Base-by-base conservation (phyloP, 2,329 filamentous ascomycete species). In the Exophiala aquamarina region DNA sequence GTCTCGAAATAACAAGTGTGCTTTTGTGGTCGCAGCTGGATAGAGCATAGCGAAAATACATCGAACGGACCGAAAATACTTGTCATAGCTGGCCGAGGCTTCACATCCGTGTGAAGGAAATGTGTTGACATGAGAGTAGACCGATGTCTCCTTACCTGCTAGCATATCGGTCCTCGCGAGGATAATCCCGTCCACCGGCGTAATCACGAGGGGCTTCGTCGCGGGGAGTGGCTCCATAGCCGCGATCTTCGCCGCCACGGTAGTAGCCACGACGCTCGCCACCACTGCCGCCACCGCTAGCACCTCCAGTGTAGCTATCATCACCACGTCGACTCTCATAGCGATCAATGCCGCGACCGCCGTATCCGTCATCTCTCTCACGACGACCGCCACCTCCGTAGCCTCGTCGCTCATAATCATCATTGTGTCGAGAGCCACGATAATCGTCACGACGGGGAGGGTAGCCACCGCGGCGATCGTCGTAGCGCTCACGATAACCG, bases 381-480 rank as follows among this genome's bases (percentile, higher is more conserved):
- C 66, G 63, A 41, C 66, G 69, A 49, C 71, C 69, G 47, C 69
- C 64, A 53, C 70, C 74, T 37, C 69, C 66, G 41, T 66, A 64
- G 49, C 70, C 70, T 50, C 71, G 58, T 51, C 67, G 66, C 36
- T 69, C 63, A 67, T 80, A 60, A 53, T 72, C 67, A 44, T 72
- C 73, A 50, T 70, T 47, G 28, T 50, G 49, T 20, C 61, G 61
- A 49, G 61, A 64, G 47, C 72, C 66, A 52, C 70, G 70, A 58
- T 65, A 68, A 57, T 66, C 68, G 54, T 73, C 74, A 59, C 74
- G 72, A 61, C 73, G 71, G 56, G 73, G 73, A 28, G 53, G 47
- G 34, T 52, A 54, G 9, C 57, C 55, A 19, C 72, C 72, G 58
- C 81, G 73, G 59, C 73, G 74, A 59, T 81, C 77, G 64, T 78